Evolutionary conservation across 176 grass and related monocot genomes (phyloP).

Genomic region (Oryza rufipogon): DNA sequence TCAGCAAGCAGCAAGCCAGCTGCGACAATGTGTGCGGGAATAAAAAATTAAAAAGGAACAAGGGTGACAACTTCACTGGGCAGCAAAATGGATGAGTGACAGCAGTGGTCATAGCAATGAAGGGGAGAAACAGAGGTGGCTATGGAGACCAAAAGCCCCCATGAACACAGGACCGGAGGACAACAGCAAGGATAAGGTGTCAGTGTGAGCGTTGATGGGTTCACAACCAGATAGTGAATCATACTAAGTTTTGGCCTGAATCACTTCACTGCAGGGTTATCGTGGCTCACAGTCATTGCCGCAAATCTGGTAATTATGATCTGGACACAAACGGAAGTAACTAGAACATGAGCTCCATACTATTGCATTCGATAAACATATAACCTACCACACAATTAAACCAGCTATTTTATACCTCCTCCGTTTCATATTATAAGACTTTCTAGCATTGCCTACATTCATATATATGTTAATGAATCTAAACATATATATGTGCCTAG

Average conservation of each 20-base stretch:
- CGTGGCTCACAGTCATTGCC: background rate
- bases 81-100: background rate
- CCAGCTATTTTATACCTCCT: background rate
- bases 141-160: background rate
- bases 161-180: background rate
- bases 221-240: background rate
- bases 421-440: too few species aligned
- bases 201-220: background rate
- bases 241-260: background rate
- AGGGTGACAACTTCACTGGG: background rate
- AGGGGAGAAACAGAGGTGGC: background rate
- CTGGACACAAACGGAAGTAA: background rate
- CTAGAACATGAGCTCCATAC: background rate
- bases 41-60: background rate
- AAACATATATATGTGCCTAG: too few species aligned
- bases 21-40: background rate
- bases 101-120: background rate
- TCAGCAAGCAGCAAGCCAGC: background rate
- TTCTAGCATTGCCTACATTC: too few species aligned
- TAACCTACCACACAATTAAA: constrained; percentile 9
- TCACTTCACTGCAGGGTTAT: background rate
- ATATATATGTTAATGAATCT: too few species aligned
- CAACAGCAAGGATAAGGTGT: background rate
- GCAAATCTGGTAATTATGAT: too few species aligned
- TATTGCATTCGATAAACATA: background rate